Evolutionary conservation across 176 grass and related monocot genomes (phyloP), one percentile per base, ranked within the genome.

Genomic region (Typha latifolia): DNA sequence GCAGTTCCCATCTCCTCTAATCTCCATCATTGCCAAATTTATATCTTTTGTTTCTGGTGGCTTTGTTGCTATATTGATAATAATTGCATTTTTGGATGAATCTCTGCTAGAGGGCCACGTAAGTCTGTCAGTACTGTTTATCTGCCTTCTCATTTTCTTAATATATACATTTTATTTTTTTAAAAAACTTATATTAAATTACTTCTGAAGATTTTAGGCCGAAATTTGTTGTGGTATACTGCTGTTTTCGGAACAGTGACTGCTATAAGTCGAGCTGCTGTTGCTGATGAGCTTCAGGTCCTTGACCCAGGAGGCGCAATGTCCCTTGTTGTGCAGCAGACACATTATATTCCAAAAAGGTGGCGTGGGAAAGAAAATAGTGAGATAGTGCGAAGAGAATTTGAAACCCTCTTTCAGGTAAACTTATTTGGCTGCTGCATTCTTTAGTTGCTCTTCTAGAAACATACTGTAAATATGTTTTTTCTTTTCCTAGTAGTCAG

Each of bases 31-130:
- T 51, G 86, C 95, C 43, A 93, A 90, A 82, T 99, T 99, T 51
- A 74, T 99, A 78, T 99, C 86, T 61, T 99, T 99, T 85, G 95
- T 94, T 61, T 99, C 89, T 83, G 89, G 95, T 76, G 95, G 95
- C 68, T 85, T 99, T 37, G 89, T 89, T 80, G 95, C 89, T 67
- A 85, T 85, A 79, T 51, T 99, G 20, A 90, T 99, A 56, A 99
- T 99, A 16, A 81, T 90, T 65, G 95, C 86, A 70, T 84, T 93
- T 79, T 73, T 99, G 19, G 89, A 85, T 20, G 95, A 99, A 90
- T 90, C 89, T 65, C 69, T 99, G 59, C 81, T 99, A 3, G 95
- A 99, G 71, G 95, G 89, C 19, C 95, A 99, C 64, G 95, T 99
- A 90, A 72, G 95, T 71, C 7, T 50, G 37, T 48, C 34, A 3